Evolutionary conservation across 805 yeast genomes (phyloP), one percentile per base, ranked within the genome.

Genomic region (Yamadazyma phyllophila): DNA sequence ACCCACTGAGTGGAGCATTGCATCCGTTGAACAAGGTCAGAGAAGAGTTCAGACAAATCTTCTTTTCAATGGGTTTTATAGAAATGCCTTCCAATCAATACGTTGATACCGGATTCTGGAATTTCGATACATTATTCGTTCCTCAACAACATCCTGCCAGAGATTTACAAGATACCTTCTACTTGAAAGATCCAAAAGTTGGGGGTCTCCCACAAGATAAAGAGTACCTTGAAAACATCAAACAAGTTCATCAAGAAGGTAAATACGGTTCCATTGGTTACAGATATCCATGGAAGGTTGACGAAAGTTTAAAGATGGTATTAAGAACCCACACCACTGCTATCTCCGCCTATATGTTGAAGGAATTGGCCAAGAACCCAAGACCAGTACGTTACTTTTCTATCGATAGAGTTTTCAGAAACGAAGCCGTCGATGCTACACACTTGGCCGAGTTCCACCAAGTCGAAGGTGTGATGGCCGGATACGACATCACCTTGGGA

Each of bases 61-160:
- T 94, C 81, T 92, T 94, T 73, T 83, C 94, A 32, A 83, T 94
- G 91, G 99, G 99, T 7, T 94, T 94, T 82, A 82, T 94, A 26
- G 99, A 94, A 73, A 94, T 94, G 99, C 97, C 99, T 49, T 85
- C 99, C 20, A 92, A 92, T 68, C 97, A 92, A 68, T 94, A 91
- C 65, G 99, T 94, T 43, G 99, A 94, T 65, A 81, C 94, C 13
- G 98, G 98, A 4, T 94, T 94, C 82, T 94, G 99, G 99, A 94
- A 94, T 71, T 94, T 94, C 63, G 99, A 94, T 67, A 82, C 99
- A 3, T 78, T 94, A 60, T 94, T 74, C 60, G 99, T 94, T 45
- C 99, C 99, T 46, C 99, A 94, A 74, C 98, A 94, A 74, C 99
- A 94, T 73, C 99, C 99, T 13, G 99, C 99, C 41, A 85, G 99